Base-by-base conservation (phyloP, 257 asterid species). In the Solanum acaule region DNA sequence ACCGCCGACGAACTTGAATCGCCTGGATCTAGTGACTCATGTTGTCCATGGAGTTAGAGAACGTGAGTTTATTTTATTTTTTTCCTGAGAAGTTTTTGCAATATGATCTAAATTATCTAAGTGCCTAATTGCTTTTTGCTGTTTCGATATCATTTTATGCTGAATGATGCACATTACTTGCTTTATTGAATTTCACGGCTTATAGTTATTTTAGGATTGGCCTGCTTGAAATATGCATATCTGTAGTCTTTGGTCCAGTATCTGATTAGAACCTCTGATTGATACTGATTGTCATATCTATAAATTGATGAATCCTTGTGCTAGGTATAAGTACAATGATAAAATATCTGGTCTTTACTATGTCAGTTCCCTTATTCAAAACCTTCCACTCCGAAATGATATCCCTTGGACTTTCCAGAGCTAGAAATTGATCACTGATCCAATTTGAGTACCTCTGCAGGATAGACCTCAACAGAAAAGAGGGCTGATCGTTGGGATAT, bases 21-120 rank as follows among this genome's bases (percentile, higher is more conserved):
- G 90, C 81, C 91, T 94, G 23, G 99, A 96, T 92, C 98, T 96
- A 49, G 87, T 86, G 27, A 95, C 98, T 61, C 93, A 92, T 85
- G 93, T 92, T 49, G 90, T 94, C 68, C 91, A 91, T 71, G 99
- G 99, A 87, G 94, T 94, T 75, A 93, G 98, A 91, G 92, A 96
- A 88, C 94, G 99, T 96, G 77, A 92, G 97, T 88, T 46, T 6
- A 18, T 52, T 49, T 14, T 46, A 1, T 13, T 70, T 14, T 61
- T n/a, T n/a, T 42, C 3, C 56, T 14, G 29, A 22, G 67, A 67
- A 25, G 73, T 70, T 37, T 72, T 61, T 33, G 70, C 87, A 23
- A 61, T 67, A 40, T 79, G 67, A 44, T 79, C 65, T 25, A 15
- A 40, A 15, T 79, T 44, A 7, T 25, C 14, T 27, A 8, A 42